Evolutionary conservation across 306 rosid species (phyloP).

Genomic region (Herpetospermum pedunculosum): DNA sequence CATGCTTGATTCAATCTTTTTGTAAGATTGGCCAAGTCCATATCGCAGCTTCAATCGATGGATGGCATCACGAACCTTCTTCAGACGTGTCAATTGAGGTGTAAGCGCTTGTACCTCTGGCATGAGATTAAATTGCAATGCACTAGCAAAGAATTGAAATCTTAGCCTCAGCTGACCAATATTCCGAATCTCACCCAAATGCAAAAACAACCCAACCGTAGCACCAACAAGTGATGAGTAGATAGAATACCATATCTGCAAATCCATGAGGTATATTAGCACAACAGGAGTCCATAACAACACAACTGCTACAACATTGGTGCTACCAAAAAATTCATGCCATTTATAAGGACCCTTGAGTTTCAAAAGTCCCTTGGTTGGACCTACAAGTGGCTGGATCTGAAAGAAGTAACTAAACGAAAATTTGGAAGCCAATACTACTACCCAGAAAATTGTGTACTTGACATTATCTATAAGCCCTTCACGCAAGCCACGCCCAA

Average conservation of each 20-base stretch:
- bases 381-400: conserved; percentile 73
- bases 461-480: conserved; percentile 58
- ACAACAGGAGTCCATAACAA: conserved; percentile 77
- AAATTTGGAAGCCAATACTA: conserved; percentile 63
- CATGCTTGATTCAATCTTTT: conserved; percentile 77
- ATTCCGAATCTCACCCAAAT: conserved; percentile 90
- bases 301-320: conserved; percentile 53
- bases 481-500: conserved; percentile 86
- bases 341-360: conserved; percentile 28
- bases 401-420: conserved; percentile 79
- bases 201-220: conserved; percentile 61
- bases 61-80: conserved; percentile 70
- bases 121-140: conserved; percentile 80
- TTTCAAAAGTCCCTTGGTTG: conserved; percentile 53
- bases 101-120: conserved; percentile 41
- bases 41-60: conserved; percentile 69
- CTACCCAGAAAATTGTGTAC: conserved; percentile 63
- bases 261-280: conserved; percentile 76
- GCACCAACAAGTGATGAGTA: conserved; percentile 56
- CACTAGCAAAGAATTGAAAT: conserved; percentile 88
- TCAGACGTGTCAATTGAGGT: conserved; percentile 35
- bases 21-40: conserved; percentile 58
- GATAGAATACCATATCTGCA: conserved; percentile 90
- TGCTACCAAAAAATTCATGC: conserved; percentile 67
- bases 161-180: conserved; percentile 68